Evolutionary conservation across 345 rosid species (phyloP).

Genomic region (Corymbia maculata): DNA sequence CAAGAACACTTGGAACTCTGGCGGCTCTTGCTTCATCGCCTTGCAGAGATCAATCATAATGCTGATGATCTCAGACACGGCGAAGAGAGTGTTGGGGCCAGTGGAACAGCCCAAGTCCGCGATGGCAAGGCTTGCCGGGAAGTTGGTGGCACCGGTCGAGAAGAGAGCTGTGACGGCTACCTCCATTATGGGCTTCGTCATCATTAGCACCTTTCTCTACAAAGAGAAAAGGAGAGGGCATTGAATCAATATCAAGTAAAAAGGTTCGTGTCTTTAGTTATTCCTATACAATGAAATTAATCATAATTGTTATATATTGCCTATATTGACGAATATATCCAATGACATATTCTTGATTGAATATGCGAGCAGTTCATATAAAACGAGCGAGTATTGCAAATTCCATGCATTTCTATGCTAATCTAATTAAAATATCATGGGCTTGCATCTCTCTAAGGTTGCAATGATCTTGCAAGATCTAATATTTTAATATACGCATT

Average conservation of each 20-base stretch:
- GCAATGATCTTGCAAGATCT: neutral
- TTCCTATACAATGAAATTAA: too few relatives aligned
- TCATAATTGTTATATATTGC: neutral
- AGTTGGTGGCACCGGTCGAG: too few relatives aligned
- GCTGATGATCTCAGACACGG: too few relatives aligned
- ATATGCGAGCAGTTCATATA: neutral
- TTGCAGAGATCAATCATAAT: too few relatives aligned
- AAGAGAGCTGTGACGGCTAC: too few relatives aligned
- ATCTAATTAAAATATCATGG: neutral
- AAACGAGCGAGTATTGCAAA: neutral
- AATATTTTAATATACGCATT: neutral
- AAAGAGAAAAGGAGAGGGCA: too few relatives aligned
- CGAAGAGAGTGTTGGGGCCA: too few relatives aligned
- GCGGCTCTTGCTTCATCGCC: too few relatives aligned
- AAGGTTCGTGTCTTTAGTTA: neutral
- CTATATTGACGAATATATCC: neutral
- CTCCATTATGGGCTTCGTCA: too few relatives aligned
- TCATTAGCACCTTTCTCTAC: too few relatives aligned
- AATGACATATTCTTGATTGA: neutral
- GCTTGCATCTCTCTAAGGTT: neutral
- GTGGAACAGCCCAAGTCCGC: too few relatives aligned
- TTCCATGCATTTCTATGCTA: neutral
- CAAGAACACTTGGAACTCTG: conserved; percentile 23
- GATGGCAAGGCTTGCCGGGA: too few relatives aligned
- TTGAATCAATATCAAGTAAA: neutral